Conservation (phyloP, 108 stramenopile species). For the Parmales sp. region DNA sequence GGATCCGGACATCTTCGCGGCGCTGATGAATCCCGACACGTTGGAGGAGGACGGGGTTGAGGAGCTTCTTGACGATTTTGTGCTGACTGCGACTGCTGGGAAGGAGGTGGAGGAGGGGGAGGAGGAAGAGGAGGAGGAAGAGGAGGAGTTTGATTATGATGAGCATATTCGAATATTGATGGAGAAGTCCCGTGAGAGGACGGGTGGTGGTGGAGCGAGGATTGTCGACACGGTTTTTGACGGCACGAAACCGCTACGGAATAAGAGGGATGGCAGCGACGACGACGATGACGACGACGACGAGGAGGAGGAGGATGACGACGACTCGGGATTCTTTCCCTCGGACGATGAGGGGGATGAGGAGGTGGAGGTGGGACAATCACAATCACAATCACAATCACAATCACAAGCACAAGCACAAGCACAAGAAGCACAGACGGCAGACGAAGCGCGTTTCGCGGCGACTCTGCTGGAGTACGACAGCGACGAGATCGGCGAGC, state of each 20-base stretch:
- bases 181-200: slow-evolving; percentile 56
- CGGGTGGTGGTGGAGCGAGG: slow-evolving; percentile 19
- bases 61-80: slow-evolving; percentile 91
- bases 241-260: slow-evolving; percentile 21
- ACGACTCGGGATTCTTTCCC: neutral
- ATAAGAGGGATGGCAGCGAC: slow-evolving; percentile 24
- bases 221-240: slow-evolving; percentile 22
- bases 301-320: slow-evolving; percentile 13
- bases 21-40: neutral
- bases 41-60: slow-evolving; percentile 46
- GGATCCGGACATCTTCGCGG: too few relatives aligned
- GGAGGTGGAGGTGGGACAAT: slow-evolving; percentile 48
- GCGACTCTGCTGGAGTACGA: slow-evolving; percentile 52
- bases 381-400: neutral
- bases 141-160: slow-evolving; percentile 76
- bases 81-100: slow-evolving; percentile 66
- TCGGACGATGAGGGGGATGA: slow-evolving; percentile 35
- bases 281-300: slow-evolving; percentile 36
- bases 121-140: slow-evolving; percentile 18
- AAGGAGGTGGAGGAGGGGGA: slow-evolving; percentile 53
- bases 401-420: neutral
- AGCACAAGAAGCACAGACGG: neutral
- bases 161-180: slow-evolving; percentile 79
- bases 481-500: slow-evolving; percentile 20
- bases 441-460: slow-evolving; percentile 50